These are phyloP conservation scores for Myxozyma neotropica DNA, from an alignment of 805 yeast genomes.

Conservation along the genomic window DNA sequence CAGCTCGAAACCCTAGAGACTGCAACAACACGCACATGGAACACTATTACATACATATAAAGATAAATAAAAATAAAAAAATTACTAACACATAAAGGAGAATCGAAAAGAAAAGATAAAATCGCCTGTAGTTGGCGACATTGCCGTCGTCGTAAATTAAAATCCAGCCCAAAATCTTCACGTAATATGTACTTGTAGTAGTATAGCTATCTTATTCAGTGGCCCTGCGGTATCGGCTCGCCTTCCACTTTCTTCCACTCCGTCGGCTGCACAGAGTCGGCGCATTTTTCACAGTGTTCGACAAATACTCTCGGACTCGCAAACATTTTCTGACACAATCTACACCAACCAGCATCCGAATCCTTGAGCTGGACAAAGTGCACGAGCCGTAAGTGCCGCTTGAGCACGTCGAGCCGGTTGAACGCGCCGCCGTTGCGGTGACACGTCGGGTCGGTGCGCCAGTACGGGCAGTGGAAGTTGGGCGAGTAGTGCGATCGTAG, in stretches of 20 bases:
- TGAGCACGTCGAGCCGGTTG: slow-evolving; percentile 71
- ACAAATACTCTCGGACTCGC: slow-evolving; percentile 58
- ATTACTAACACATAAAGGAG: not conserved
- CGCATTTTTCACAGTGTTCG: slow-evolving; percentile 67
- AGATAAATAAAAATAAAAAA: not conserved
- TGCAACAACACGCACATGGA: not conserved
- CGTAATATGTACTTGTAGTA: too few species aligned
- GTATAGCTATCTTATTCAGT: not conserved
- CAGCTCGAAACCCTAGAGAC: not conserved
- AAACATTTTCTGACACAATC: slow-evolving; percentile 63
- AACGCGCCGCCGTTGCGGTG: slow-evolving; percentile 78
- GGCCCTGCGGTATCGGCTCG: slow-evolving; percentile 19
- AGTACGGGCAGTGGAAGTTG: slow-evolving; percentile 70
- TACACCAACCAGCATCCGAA: slow-evolving; percentile 68
- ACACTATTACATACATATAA: not conserved
- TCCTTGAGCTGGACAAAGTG: slow-evolving; percentile 57
- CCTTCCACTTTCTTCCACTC: slow-evolving; percentile 32
- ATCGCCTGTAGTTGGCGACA: too few species aligned
- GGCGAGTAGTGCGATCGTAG: slow-evolving; percentile 67
- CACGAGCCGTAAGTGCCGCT: slow-evolving; percentile 69
- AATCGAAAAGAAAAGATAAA: not conserved
- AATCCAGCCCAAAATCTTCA: too few species aligned
- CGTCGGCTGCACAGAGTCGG: slow-evolving; percentile 43
- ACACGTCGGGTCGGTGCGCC: slow-evolving; percentile 68
- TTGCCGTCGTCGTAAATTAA: too few species aligned